A percentile compares a stretch with the other conserved stretches of the same genome.
phyloP scores from a whole-genome alignment of 305 asterid species.

The Caryopteris hybrid region DNA sequence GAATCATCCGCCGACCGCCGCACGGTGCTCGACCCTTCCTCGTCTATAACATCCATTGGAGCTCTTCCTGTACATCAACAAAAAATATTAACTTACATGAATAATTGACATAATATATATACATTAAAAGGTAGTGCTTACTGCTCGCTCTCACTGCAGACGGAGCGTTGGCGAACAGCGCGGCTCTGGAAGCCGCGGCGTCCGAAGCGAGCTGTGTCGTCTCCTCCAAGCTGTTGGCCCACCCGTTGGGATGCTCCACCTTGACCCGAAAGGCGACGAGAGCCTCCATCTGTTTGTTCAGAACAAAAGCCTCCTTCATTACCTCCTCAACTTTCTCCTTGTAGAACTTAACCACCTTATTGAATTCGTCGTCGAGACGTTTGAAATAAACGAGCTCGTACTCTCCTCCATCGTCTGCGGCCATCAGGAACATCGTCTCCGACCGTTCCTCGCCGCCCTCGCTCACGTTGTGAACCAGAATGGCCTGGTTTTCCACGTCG shows the following conservation, averaged over 20 bases:
- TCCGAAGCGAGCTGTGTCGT: slow-evolving; percentile 28
- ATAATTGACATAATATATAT: too few relatives aligned
- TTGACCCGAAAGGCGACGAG: slow-evolving; percentile 62
- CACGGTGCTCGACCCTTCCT: slow-evolving; percentile 17
- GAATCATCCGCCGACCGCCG: background rate
- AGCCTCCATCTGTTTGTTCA: slow-evolving; percentile 74
- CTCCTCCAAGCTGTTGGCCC: slow-evolving; percentile 32
- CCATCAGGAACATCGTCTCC: background rate
- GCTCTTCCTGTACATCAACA: slow-evolving; percentile 34
- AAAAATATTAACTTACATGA: too few relatives aligned
- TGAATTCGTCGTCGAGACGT: slow-evolving; percentile 58
- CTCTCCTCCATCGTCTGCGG: background rate
- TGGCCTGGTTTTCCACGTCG: background rate
- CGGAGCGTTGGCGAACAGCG: slow-evolving; percentile 34
- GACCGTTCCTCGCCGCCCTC: background rate
- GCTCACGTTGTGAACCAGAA: background rate
- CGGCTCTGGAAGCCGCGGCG: slow-evolving; percentile 34
- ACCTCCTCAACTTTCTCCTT: slow-evolving; percentile 50
- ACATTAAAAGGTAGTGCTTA: background rate
- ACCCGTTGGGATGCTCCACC: slow-evolving; percentile 43
- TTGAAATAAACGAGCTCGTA: slow-evolving; percentile 50
- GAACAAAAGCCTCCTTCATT: slow-evolving; percentile 47
- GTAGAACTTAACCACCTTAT: slow-evolving; percentile 59
- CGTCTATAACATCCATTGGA: slow-evolving; percentile 42
- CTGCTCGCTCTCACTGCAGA: slow-evolving; percentile 34